Conservation (phyloP, 352 stramenopile species). For the Phytophthora kernoviae region DNA sequence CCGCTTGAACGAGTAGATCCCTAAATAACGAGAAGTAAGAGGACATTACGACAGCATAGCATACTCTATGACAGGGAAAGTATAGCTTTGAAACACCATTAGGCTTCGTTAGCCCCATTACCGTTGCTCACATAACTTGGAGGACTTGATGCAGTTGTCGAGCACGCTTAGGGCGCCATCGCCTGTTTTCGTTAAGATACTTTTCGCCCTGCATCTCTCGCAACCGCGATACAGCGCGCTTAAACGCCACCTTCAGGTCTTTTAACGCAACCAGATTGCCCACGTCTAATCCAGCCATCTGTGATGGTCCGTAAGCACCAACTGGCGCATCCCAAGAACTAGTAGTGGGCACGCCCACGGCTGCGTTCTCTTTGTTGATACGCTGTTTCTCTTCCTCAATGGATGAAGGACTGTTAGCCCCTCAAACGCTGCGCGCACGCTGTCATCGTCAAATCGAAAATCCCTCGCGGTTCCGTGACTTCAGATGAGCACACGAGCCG, state of each 20-base stretch:
- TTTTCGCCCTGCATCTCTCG: slow-evolving; percentile 86
- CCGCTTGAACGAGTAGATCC: background rate
- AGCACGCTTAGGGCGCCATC: slow-evolving; percentile 23
- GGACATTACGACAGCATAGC: no score
- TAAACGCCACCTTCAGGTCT: slow-evolving; percentile 79
- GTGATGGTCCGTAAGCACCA: slow-evolving; percentile 59
- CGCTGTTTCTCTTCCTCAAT: slow-evolving; percentile 43
- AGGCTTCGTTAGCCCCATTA: no score
- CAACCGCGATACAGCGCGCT: slow-evolving; percentile 79
- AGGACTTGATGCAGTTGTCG: slow-evolving; percentile 29
- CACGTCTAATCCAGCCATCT: slow-evolving; percentile 60
- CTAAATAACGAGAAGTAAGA: background rate
- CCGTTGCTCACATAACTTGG: slow-evolving; percentile 25
- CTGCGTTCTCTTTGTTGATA: slow-evolving; percentile 49
- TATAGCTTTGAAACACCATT: no score
- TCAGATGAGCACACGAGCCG: slow-evolving; percentile 62
- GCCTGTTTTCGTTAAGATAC: slow-evolving; percentile 64
- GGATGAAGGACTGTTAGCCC: slow-evolving; percentile 16
- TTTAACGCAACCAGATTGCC: slow-evolving; percentile 72
- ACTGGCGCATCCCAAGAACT: slow-evolving; percentile 75
- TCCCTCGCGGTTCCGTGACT: slow-evolving; percentile 34
- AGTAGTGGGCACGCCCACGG: slow-evolving; percentile 56
- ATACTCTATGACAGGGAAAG: no score
- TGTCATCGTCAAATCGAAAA: slow-evolving; percentile 80
- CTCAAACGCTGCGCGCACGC: slow-evolving; percentile 33